Base-by-base conservation (phyloP, 2,329 filamentous ascomycete genomes). In the Verticillium nubilum region DNA sequence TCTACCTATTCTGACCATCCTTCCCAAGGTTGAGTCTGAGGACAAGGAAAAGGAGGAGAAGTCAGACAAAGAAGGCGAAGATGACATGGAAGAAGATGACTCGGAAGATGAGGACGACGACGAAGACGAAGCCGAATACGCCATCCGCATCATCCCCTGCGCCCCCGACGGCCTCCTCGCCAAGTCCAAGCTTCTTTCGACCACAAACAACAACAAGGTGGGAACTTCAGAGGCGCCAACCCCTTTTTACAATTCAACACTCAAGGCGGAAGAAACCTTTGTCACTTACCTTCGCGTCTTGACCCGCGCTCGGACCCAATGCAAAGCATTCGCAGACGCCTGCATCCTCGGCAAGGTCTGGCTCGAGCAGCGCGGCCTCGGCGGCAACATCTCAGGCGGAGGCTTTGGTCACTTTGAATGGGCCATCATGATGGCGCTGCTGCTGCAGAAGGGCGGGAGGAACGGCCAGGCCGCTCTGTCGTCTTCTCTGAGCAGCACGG, bases 351-450 rank as follows among this genome's bases (percentile, higher is more conserved):
- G 94, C 27, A 86, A 89, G 60, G 85, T 91, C 59, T 99, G 95
- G 95, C 81, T 99, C 47, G 87, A 88, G 65, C 94, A 98, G 74
- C 86, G 94, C 59, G 92, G 92, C 0, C 90, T 97, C 65, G 83
- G 82, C 17, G 84, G 90, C 52, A 78, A 82, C 25, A 74, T 92
- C n/a, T 80, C 85, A 2, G 78, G 81, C 52, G 94, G 95, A 52
- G 95, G 95, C 0, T 97, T 99, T 71, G 95, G 95, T 3, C 86
- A 91, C 65, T 96, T 97, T 64, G 95, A 99, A 71, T 98, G 92
- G 91, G 83, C 90, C 0, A 77, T 86, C n/a, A 77, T 95, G 55
- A 84, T 93, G 70, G 91, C 93, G 31, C 78, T 97, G 15, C 78
- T 98, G 2, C 79, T 98, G 50, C 87, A 92, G 71, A 86, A 85